Evolutionary conservation across 2,329 filamentous ascomycete genomes (phyloP), one percentile per base, ranked within the genome.

Genomic region (Thermothelomyces thermophilus): DNA sequence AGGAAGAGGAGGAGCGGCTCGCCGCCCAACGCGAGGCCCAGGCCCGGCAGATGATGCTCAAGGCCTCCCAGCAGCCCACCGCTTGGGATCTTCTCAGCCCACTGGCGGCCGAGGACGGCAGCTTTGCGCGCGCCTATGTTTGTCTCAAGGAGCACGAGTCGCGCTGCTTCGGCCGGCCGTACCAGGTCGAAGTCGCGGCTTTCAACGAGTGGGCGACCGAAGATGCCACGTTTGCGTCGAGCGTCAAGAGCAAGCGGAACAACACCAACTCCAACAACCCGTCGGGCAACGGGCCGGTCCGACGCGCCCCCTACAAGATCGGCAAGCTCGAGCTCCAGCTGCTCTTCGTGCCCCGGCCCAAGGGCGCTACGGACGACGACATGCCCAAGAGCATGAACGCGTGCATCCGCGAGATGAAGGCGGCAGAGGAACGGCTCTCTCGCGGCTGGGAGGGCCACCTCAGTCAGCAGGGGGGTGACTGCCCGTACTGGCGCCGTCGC

Each of bases 381-480:
- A 96, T 98, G 89, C 93, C 93, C 48, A 97, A 97, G 82, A 96
- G 90, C 73, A 95, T 98, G 90, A 95, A 93, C 68, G 87, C 88
- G 37, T 95, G 90, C 67, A 86, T 97, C 60, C 81, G 93, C 16
- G 93, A 97, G 71, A 83, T 98, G 70, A 88, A 86, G 68, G 88
- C 91, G 46, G 90, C 91, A 2, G 90, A 95, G 66, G 86, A 87
- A 65, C 78, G 87, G 54, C 79, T 86, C 55, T 77, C 84, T 42
- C 82, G 86, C 55, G 85, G 82, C 60, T 95, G 81, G 75, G 91
- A 98, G 68, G 91, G 93, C 26, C 83, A 86, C 63, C 73, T 98
- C 52, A 96, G 90, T 66, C 93, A 98, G 66, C 93, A 98, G 70
- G 93, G 93, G 64, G 93, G 93, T 60, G 93, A 98, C 66, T 98